These are phyloP conservation scores for Mortierella sp. DNA, from an alignment of 371 early-diverging fungal genomes.

Conservation along the genomic window DNA sequence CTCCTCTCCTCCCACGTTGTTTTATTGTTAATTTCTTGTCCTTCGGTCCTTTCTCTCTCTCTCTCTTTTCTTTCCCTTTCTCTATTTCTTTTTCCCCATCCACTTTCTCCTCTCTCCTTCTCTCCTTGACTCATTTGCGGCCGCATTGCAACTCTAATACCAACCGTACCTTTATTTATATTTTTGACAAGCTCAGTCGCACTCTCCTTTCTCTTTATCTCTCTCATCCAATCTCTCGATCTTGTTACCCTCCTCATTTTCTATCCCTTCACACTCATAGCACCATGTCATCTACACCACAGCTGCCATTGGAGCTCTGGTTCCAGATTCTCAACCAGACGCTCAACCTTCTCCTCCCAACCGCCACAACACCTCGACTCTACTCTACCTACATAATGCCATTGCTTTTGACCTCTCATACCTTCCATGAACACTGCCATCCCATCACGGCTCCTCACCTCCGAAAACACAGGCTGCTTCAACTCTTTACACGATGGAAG, in stretches of 20 bases:
- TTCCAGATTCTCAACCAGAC: slow-evolving; percentile 50
- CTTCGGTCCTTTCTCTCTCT: not conserved
- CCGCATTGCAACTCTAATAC: not conserved
- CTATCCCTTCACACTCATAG: not conserved
- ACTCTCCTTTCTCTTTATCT: too few relatives aligned
- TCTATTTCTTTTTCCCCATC: slow-evolving; percentile 3
- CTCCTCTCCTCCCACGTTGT: slow-evolving; percentile 7
- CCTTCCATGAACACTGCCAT: slow-evolving; percentile 47
- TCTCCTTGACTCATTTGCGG: slow-evolving; percentile 8
- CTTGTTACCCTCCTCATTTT: not conserved
- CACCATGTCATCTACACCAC: slow-evolving; percentile 19
- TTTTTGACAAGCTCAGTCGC: not conserved
- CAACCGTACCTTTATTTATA: not conserved
- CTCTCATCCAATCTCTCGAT: not conserved
- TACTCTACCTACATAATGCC: slow-evolving; percentile 45
- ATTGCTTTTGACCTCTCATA: slow-evolving; percentile 40
- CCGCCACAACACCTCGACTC: slow-evolving; percentile 39
- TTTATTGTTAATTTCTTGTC: not conserved
- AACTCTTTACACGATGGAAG: slow-evolving; percentile 51
- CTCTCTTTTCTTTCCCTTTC: not conserved
- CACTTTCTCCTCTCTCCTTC: slow-evolving; percentile 4
- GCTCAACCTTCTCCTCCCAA: slow-evolving; percentile 40
- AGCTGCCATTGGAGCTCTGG: slow-evolving; percentile 52
- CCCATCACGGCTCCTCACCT: slow-evolving; percentile 46
- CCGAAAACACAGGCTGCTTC: slow-evolving; percentile 48